phyloP scores from a whole-genome alignment of 192 early-diverging fungal species.

The Coemansia sp. region DNA sequence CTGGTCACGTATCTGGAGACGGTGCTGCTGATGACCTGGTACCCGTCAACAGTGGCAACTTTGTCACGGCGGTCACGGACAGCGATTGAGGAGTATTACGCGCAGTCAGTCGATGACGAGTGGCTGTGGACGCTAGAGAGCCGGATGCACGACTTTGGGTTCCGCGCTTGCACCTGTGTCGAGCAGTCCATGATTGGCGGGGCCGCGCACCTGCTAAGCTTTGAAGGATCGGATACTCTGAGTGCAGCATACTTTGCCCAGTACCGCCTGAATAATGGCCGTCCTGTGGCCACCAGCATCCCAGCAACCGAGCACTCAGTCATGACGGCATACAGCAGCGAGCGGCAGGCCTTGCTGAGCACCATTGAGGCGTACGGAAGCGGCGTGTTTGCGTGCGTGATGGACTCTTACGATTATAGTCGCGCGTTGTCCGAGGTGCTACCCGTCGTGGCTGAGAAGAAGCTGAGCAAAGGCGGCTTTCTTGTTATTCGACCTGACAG shows the following conservation, averaged over 20 bases:
- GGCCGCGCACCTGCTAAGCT: slow-evolving; percentile 79
- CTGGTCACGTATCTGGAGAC: slow-evolving; percentile 84
- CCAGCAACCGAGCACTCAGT: slow-evolving; percentile 90
- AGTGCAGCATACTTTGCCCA: slow-evolving; percentile 76
- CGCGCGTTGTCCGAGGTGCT: slow-evolving; percentile 69
- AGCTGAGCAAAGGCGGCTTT: slow-evolving; percentile 72
- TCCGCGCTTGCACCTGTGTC: slow-evolving; percentile 78
- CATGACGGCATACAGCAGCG: slow-evolving; percentile 71
- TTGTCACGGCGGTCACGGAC: slow-evolving; percentile 64
- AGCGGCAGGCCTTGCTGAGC: slow-evolving; percentile 65
- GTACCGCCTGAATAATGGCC: slow-evolving; percentile 67
- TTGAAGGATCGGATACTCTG: slow-evolving; percentile 76
- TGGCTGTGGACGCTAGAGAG: slow-evolving; percentile 52
- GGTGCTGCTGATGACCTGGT: slow-evolving; percentile 79
- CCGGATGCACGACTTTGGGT: slow-evolving; percentile 88
- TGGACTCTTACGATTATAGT: slow-evolving; percentile 88
- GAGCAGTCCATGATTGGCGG: slow-evolving; percentile 86
- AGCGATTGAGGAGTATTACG: slow-evolving; percentile 59
- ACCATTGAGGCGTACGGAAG: slow-evolving; percentile 65
- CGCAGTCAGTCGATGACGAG: slow-evolving; percentile 61
- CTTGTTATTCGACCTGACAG: slow-evolving; percentile 81
- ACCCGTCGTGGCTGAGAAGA: slow-evolving; percentile 61
- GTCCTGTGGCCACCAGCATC: slow-evolving; percentile 69
- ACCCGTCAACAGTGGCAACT: slow-evolving; percentile 82
- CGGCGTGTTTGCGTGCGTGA: slow-evolving; percentile 78